These are phyloP conservation scores for Lentinus brumalis DNA, from an alignment of 768 basidiomycete species.

Conservation along the genomic window DNA sequence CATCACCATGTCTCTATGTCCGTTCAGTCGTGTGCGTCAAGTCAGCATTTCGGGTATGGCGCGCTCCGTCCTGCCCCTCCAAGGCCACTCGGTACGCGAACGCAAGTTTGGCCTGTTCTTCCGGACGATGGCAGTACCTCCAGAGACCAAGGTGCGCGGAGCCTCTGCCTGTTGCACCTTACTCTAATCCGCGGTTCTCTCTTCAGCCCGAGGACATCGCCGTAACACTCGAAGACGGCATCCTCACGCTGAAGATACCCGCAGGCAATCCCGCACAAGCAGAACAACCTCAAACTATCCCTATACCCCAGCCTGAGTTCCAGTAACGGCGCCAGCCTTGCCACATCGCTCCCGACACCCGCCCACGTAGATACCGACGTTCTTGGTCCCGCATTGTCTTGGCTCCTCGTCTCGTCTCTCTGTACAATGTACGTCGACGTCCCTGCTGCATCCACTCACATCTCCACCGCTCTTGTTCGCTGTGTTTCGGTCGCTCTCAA, in stretches of 20 bases:
- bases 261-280: slow-evolving; percentile 46
- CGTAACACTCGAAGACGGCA: slow-evolving; percentile 59
- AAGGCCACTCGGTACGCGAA: slow-evolving; percentile 46
- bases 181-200: slow-evolving; percentile 1
- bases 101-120: slow-evolving; percentile 53
- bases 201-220: slow-evolving; percentile 54
- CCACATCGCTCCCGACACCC: too few species aligned
- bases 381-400: too few species aligned
- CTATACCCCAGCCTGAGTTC: slow-evolving; percentile 33
- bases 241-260: slow-evolving; percentile 58
- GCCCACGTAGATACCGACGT: too few species aligned
- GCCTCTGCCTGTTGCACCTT: slow-evolving; percentile 13
- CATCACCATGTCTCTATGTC: slow-evolving; percentile 60
- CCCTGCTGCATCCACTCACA: too few species aligned
- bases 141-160: slow-evolving; percentile 53
- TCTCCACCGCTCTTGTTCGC: too few species aligned
- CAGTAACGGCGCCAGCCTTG: neutral
- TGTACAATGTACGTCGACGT: too few species aligned
- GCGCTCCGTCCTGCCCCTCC: slow-evolving; percentile 39
- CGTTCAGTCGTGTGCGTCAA: slow-evolving; percentile 63
- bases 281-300: slow-evolving; percentile 53
- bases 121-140: slow-evolving; percentile 55
- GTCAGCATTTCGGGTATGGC: slow-evolving; percentile 55
- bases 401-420: too few species aligned
- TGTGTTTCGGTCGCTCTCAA: neutral